phyloP scores from a whole-genome alignment of 2,329 filamentous ascomycete species.

The Fusarium sp. region DNA sequence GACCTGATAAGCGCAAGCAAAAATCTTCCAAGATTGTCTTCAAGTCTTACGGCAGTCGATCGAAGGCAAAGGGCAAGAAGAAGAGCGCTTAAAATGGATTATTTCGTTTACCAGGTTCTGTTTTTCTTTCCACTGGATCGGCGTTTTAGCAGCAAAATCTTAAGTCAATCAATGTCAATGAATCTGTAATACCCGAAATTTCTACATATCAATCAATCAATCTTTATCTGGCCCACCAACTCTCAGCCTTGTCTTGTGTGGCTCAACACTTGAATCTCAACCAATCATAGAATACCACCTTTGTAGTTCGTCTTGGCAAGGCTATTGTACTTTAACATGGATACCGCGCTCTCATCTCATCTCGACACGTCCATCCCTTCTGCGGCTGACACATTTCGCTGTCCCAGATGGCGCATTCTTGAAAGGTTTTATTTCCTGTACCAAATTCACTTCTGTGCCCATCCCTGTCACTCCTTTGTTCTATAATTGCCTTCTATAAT shows the following conservation, averaged over 20 bases:
- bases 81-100: constrained; percentile 44
- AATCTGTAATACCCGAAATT: constrained; percentile 46
- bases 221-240: too few species aligned
- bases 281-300: constrained; percentile 43
- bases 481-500: constrained; percentile 32
- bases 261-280: constrained; percentile 23
- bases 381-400: constrained; percentile 17
- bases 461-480: constrained; percentile 26
- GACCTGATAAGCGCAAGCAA: constrained; percentile 67
- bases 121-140: constrained; percentile 21
- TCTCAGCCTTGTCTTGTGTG: constrained; percentile 47
- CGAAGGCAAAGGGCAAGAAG: constrained; percentile 59
- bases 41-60: constrained; percentile 66
- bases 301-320: constrained; percentile 43
- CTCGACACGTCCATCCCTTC: constrained; percentile 45
- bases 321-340: constrained; percentile 29
- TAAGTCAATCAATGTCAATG: constrained; percentile 43
- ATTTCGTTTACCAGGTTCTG: constrained; percentile 29
- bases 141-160: constrained; percentile 46
- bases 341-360: constrained; percentile 32
- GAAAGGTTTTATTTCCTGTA: constrained; percentile 11
- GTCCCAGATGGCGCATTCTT: constrained; percentile 35
- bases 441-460: constrained; percentile 5
- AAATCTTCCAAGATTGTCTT: constrained; percentile 71
- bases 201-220: constrained; percentile 5